Evolutionary conservation across 2,329 filamentous ascomycete genomes (phyloP).

Genomic region (Cladobotryum mycophilum): DNA sequence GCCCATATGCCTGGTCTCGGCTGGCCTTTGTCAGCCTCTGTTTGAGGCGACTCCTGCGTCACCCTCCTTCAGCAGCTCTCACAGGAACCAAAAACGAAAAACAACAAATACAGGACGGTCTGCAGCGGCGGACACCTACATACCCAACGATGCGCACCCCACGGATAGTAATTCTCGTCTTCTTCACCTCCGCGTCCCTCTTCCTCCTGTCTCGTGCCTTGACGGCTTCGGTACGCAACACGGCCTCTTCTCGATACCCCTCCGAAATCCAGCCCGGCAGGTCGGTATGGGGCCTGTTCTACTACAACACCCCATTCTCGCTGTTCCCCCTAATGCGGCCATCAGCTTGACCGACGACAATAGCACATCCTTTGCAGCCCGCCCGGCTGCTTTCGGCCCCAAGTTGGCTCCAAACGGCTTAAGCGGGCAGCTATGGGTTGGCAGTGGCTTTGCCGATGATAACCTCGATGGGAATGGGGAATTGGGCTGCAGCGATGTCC

Average conservation of each 20-base stretch:
- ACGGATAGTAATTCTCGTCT: slow-evolving; percentile 46
- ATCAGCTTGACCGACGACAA: slow-evolving; percentile 98
- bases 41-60: slow-evolving; percentile 6
- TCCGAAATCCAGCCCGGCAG: slow-evolving; percentile 17
- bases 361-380: slow-evolving; percentile 89
- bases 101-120: slow-evolving; percentile 4
- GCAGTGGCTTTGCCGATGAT: slow-evolving; percentile 84
- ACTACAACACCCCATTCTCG: slow-evolving; percentile 70
- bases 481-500: slow-evolving; percentile 89
- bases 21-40: slow-evolving; percentile 10
- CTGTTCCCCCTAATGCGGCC: slow-evolving; percentile 89
- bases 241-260: slow-evolving; percentile 19
- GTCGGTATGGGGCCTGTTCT: slow-evolving; percentile 47
- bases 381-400: slow-evolving; percentile 90
- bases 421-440: slow-evolving; percentile 88
- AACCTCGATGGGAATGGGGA: slow-evolving; percentile 68
- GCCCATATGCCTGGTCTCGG: slow-evolving; percentile 13
- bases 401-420: slow-evolving; percentile 67
- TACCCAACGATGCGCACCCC: slow-evolving; percentile 45
- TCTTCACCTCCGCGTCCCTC: slow-evolving; percentile 48
- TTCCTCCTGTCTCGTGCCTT: slow-evolving; percentile 51
- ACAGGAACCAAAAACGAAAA: neutral
- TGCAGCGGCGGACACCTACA: slow-evolving; percentile 1
- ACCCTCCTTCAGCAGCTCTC: neutral
- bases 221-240: slow-evolving; percentile 29